Base-by-base conservation (phyloP, 2,329 filamentous ascomycete species). In the Fusarium sp. region DNA sequence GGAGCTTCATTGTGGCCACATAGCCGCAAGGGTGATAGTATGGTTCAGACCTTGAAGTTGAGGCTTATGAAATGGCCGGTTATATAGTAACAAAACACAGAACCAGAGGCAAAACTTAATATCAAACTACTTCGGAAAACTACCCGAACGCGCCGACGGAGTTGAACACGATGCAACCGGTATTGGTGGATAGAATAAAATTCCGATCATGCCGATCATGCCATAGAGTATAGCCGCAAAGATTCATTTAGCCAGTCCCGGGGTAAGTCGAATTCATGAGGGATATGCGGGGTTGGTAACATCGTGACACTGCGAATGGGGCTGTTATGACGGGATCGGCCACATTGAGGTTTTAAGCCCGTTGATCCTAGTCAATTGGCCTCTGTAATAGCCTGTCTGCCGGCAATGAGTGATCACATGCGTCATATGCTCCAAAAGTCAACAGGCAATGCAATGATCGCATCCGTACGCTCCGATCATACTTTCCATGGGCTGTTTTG, bases 151-250 rank as follows among this genome's bases (percentile, higher is more conserved):
- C 63, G 3, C 75, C 74, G 69, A 33, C 11, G 2, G 16, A 39
- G 13, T 11, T 13, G 27, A 11, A 16, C 9, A 2, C 48, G 1
- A 52, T 69, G 52, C 52, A 65, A 2, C 27, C 45, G 24, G 45
- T 54, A 76, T 76, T 76, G 74, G 74, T 75, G 69, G 74, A 76
- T 16, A 69, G 63, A 22, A 37, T 7, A 7, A 50, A 43, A 35
- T 24, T 43, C 71, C 67, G 71, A 6, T 3, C 3, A 64, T 61
- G 63, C 39, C 71, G 63, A 63, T 60, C 24, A 57, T 18, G 5
- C 2, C 37, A 43, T 6, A 9, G 13, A 18, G 27, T 4, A 31
- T 45, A 64, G 27, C 39, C 22, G 11, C 33, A 37, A 20, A 18
- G 22, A 33, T 58, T 22, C 16, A 75, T 77, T 77, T 76, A 76